A percentile compares a stretch with the other conserved stretches of the same genome.
phyloP scores from a whole-genome alignment of 495 filamentous ascomycete species.

The Daldinia decipiens region DNA sequence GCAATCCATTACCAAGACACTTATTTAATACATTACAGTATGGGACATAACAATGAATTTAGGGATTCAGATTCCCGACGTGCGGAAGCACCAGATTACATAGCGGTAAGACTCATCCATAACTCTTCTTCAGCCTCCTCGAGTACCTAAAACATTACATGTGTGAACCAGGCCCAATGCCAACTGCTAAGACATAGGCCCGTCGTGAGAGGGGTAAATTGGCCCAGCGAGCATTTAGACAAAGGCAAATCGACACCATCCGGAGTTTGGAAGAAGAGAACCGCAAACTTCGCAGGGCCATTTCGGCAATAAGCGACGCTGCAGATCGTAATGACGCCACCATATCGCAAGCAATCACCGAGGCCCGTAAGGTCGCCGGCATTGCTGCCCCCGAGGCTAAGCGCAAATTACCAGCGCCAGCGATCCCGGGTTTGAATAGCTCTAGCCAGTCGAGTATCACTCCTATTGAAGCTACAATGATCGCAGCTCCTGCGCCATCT shows the following conservation, averaged over 20 bases:
- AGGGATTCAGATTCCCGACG: conserved; percentile 10
- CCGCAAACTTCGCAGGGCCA: conserved; percentile 29
- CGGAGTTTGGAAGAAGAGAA: conserved; percentile 30
- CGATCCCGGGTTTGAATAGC: conserved; percentile 1
- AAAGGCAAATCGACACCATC: conserved; percentile 42
- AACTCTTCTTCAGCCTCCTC: conserved; percentile 4
- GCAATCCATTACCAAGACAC: not conserved
- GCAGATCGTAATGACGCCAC: conserved; percentile 6
- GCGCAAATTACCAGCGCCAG: not conserved
- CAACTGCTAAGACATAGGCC: conserved; percentile 22
- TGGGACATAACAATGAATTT: conserved; percentile 15
- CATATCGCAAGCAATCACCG: conserved; percentile 17
- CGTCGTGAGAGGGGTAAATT: conserved; percentile 40
- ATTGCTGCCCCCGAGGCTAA: conserved; percentile 9
- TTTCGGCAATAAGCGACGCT: conserved; percentile 25
- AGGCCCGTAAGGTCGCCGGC: conserved; percentile 24
- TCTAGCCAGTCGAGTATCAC: conserved; percentile 20
- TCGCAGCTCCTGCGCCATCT: not conserved
- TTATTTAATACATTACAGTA: not conserved
- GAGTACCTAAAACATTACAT: conserved; percentile 5
- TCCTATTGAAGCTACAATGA: conserved; percentile 8
- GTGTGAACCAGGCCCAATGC: conserved; percentile 1
- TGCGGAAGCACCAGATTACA: conserved; percentile 10
- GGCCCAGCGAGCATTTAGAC: conserved; percentile 41
- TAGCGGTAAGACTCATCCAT: conserved; percentile 20